Evolutionary conservation across 306 rosid genomes (phyloP), one percentile per base, ranked within the genome.

Genomic region (Trifolium dubium): DNA sequence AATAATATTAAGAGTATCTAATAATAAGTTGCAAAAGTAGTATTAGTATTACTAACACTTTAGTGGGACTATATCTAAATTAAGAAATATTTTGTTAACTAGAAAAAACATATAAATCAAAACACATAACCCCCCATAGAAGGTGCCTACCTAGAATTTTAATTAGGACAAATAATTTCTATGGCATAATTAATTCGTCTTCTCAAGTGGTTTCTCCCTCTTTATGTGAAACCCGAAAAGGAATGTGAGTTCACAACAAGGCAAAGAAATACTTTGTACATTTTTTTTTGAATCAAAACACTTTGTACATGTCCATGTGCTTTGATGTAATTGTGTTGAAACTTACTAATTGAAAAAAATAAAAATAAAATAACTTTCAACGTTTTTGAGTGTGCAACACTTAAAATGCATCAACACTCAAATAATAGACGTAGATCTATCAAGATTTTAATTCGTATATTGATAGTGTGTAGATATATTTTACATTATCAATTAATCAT

Each of bases 251-350:
- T 46, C 59, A 39, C 49, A 47, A 47, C 28, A 64, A 64, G 55
- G 19, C 8, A 54, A 71, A 37, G 40, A 55, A 55, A 55, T 41
- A 55, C 10, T 39, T 56, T 56, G 68, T 64, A 63, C 17, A 69
- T 56, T n/a, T n/a, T n/a, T n/a, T n/a, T n/a, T n/a, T n/a, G n/a
- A n/a, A n/a, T n/a, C n/a, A n/a, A n/a, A 55, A 55, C 55, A 55
- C 10, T 39, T 56, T 56, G 68, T 64, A 63, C 17, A 69, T 56
- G 35, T 71, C 28, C 56, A 43, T 59, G 77, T 40, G 77, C n/a
- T 3, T 60, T 2, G 46, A 31, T 8, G 69, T 69, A 60, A 73
- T 13, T 29, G 43, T 53, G 35, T 7, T 35, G 69, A 70, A 46
- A 40, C 13, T 31, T 15, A 50, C 63, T 44, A 29, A 59, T 61